Conservation (phyloP, 441 rosid species). For the Populus tomentosa region DNA sequence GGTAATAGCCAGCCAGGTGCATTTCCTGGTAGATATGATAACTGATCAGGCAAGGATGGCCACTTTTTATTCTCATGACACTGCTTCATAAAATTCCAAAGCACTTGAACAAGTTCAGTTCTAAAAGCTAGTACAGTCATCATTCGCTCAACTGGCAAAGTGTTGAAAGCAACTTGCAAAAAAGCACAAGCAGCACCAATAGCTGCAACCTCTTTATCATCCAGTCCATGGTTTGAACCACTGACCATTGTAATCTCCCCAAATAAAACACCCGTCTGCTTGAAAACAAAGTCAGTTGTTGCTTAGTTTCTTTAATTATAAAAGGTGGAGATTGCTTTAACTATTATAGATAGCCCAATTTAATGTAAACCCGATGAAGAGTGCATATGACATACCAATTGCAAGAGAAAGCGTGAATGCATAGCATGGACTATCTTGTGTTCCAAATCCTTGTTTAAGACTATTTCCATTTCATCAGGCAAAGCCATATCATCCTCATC, state of each 20-base stretch:
- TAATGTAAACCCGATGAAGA: not conserved
- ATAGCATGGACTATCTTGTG: conserved; percentile 71
- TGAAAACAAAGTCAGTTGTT: conserved; percentile 25
- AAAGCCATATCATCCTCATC: conserved; percentile 63
- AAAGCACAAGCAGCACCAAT: conserved; percentile 94
- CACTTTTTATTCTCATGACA: conserved; percentile 86
- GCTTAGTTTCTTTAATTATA: conserved; percentile 1
- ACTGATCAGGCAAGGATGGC: conserved; percentile 58
- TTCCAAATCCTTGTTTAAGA: conserved; percentile 55
- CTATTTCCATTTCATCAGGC: conserved; percentile 51
- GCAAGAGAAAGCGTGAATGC: conserved; percentile 82
- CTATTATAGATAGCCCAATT: conserved; percentile 17
- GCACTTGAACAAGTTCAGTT: conserved; percentile 85
- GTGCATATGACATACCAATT: conserved; percentile 60
- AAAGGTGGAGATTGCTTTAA: conserved; percentile 13
- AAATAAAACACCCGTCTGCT: conserved; percentile 82
- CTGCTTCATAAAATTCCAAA: conserved; percentile 89
- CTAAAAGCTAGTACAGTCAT: conserved; percentile 93
- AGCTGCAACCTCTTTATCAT: conserved; percentile 71
- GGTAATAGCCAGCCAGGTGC: conserved; percentile 95
- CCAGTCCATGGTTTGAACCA: conserved; percentile 37
- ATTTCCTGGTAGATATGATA: conserved; percentile 68
- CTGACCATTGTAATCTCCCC: conserved; percentile 38
- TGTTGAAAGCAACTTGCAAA: conserved; percentile 73
- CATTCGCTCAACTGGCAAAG: conserved; percentile 73